Evolutionary conservation across 768 basidiomycete genomes (phyloP).

Genomic region (Termitomyces sp.): DNA sequence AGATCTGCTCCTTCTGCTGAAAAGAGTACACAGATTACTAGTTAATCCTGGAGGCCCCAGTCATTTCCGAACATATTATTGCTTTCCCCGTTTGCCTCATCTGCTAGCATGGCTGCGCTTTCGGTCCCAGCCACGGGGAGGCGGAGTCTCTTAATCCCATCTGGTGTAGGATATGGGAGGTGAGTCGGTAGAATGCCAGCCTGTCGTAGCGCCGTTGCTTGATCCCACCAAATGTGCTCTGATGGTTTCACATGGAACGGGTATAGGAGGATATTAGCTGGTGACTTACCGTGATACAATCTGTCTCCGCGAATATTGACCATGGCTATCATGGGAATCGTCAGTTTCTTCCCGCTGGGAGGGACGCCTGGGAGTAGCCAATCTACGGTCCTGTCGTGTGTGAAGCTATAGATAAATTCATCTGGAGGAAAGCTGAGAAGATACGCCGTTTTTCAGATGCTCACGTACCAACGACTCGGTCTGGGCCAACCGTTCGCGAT

Average conservation of each 20-base stretch:
- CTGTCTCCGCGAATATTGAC: conserved; percentile 43
- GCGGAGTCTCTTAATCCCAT: conserved; percentile 20
- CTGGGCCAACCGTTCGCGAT: conserved; percentile 46
- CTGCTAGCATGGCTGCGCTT: conserved; percentile 28
- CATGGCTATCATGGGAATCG: conserved; percentile 51
- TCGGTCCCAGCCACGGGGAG: conserved; percentile 33
- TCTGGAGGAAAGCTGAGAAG: conserved; percentile 22
- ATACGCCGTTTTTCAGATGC: neutral
- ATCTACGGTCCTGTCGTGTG: conserved; percentile 38
- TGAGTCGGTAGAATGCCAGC: conserved; percentile 29
- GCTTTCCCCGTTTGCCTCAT: conserved; percentile 30
- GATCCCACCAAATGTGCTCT: conserved; percentile 46
- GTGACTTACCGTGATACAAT: conserved; percentile 26
- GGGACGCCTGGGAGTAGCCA: conserved; percentile 52
- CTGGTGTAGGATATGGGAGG: conserved; percentile 20
- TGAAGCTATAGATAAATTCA: conserved; percentile 44
- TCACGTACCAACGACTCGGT: conserved; percentile 42
- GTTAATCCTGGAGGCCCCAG: conserved; percentile 22
- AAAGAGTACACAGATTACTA: neutral
- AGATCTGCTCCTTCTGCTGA: neutral
- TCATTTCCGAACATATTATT: conserved; percentile 32
- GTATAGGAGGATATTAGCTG: neutral
- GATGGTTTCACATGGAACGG: neutral
- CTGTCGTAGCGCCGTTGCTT: conserved; percentile 32
- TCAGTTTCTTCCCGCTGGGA: conserved; percentile 40